These are phyloP conservation scores for Pyrenula massariospora DNA, from an alignment of 495 filamentous ascomycete genomes.

Conservation along the genomic window DNA sequence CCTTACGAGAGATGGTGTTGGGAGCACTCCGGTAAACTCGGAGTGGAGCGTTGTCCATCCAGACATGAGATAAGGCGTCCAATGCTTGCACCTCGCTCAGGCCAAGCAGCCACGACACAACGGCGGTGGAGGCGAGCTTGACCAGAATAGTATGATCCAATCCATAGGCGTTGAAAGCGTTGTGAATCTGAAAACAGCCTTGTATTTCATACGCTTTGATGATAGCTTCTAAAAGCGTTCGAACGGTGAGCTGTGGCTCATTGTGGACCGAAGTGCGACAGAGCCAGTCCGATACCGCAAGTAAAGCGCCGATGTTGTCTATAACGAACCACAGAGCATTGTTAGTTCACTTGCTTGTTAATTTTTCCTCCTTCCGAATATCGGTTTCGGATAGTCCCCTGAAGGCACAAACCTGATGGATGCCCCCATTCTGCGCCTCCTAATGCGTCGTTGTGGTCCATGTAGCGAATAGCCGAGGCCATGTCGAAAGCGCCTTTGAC, in stretches of 20 bases:
- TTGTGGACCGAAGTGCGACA: slow-evolving; percentile 11
- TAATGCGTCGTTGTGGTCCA: too few species aligned
- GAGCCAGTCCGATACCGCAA: slow-evolving; percentile 28
- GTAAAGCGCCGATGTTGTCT: slow-evolving; percentile 32
- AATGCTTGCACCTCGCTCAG: slow-evolving; percentile 17
- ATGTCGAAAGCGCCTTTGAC: too few species aligned
- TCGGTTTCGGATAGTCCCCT: too few species aligned
- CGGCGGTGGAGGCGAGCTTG: slow-evolving; percentile 28
- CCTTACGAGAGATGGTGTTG: slow-evolving; percentile 30
- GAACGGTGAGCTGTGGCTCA: slow-evolving; percentile 16
- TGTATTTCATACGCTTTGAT: slow-evolving; percentile 40
- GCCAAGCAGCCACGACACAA: slow-evolving; percentile 24
- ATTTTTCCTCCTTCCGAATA: too few species aligned
- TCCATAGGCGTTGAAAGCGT: slow-evolving; percentile 27
- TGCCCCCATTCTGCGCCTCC: too few species aligned
- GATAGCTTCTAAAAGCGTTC: slow-evolving; percentile 20
- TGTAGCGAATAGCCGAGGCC: too few species aligned
- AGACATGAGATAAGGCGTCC: slow-evolving; percentile 26
- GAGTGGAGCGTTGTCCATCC: slow-evolving; percentile 25
- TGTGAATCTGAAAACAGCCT: slow-evolving; percentile 24
- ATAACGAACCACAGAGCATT: slow-evolving; percentile 1
- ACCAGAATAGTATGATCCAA: slow-evolving; percentile 35
- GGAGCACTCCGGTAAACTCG: slow-evolving; percentile 19
- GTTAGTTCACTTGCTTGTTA: slow-evolving; percentile 7
- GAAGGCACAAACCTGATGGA: too few species aligned